Percentiles rank a stretch among this genome's conserved stretches.
Evolutionary conservation across 164 flowering plant species (phyloP).

Genomic region (Liquidambar formosana): DNA sequence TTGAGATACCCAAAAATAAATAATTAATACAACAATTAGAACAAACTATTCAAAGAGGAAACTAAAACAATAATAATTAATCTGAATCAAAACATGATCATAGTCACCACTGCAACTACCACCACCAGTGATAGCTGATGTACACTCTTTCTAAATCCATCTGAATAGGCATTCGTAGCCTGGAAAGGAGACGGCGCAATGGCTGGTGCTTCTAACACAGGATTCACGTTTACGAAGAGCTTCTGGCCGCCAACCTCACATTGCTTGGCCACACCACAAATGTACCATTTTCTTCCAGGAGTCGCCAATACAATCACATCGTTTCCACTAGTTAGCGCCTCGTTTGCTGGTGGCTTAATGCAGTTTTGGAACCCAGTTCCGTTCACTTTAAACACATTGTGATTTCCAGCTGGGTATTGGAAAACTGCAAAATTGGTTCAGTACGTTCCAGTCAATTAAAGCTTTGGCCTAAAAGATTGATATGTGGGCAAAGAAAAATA

Average conservation of each 20-base stretch:
- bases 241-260: neutral
- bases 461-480: too few species aligned
- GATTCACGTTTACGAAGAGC: constrained; percentile 2
- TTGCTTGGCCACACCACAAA: constrained; percentile 7
- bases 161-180: too few species aligned
- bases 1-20: too few species aligned
- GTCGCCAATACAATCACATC: constrained; percentile 1
- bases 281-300: constrained; percentile 13
- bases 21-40: too few species aligned
- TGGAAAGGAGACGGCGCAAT: neutral
- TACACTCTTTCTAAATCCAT: too few species aligned
- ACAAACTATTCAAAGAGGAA: too few species aligned
- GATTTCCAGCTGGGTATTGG: neutral
- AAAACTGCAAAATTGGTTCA: constrained; percentile 8
- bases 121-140: too few species aligned
- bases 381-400: constrained; percentile 13
- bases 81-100: too few species aligned
- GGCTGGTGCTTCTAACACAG: neutral
- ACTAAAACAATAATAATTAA: too few species aligned
- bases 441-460: too few species aligned
- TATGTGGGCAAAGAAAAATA: too few species aligned
- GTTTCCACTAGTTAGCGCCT: neutral
- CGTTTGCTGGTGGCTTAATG: neutral
- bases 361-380: constrained; percentile 8
- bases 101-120: too few species aligned